Evolutionary conservation across 768 basidiomycete genomes (phyloP).

Genomic region (Trametes villosa): DNA sequence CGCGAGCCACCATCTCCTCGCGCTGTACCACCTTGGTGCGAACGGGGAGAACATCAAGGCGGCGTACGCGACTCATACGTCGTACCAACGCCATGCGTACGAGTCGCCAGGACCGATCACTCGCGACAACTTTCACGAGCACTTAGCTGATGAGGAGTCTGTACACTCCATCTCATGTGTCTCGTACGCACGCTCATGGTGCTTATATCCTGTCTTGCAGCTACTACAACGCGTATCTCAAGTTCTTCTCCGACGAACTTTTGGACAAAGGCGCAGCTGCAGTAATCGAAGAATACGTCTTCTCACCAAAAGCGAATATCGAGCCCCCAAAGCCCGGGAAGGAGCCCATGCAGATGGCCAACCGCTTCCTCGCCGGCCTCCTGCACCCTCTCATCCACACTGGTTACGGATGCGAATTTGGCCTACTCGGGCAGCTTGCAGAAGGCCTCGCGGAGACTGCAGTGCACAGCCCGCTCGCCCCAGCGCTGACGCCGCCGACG

Average conservation of each 20-base stretch:
- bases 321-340: conserved; percentile 17
- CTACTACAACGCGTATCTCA: conserved; percentile 57
- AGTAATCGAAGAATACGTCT: conserved; percentile 61
- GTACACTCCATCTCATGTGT: neutral
- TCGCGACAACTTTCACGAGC: conserved; percentile 51
- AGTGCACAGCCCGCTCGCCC: conserved; percentile 15
- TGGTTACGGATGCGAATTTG: conserved; percentile 65
- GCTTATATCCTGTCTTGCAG: neutral
- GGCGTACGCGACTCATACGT: conserved; percentile 44
- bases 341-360: conserved; percentile 56
- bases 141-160: conserved; percentile 57
- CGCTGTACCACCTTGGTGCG: conserved; percentile 63
- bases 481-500: conserved; percentile 12
- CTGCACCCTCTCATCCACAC: conserved; percentile 66
- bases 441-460: conserved; percentile 52
- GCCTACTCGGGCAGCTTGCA: conserved; percentile 56
- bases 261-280: conserved; percentile 46
- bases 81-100: conserved; percentile 40
- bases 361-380: conserved; percentile 55
- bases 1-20: conserved; percentile 58
- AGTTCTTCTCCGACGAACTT: conserved; percentile 51
- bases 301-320: conserved; percentile 41
- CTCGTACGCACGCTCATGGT: neutral
- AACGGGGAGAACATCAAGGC: conserved; percentile 42
- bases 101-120: conserved; percentile 50